These are phyloP conservation scores for Moesziomyces sp. DNA, from an alignment of 1,284 basidiomycete genomes.

Conservation along the genomic window DNA sequence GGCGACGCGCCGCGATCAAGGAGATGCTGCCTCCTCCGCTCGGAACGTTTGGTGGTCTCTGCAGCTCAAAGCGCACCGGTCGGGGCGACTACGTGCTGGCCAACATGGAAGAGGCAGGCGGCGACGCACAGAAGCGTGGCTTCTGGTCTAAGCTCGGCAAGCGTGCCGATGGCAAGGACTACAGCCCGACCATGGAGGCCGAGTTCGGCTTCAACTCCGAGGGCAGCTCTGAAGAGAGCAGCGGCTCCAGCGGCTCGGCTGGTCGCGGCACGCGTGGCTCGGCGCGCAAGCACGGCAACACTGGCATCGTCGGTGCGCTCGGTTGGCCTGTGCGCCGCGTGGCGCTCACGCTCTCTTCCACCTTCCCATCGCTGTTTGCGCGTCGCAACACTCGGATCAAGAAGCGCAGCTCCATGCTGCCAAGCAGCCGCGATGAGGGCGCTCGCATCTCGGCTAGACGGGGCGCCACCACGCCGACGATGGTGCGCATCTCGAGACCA, in stretches of 20 bases:
- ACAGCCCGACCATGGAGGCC: conserved; percentile 47
- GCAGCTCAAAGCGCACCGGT: conserved; percentile 28
- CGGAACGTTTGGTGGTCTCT: conserved; percentile 46
- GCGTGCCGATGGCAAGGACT: conserved; percentile 31
- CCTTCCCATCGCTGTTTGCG: conserved; percentile 32
- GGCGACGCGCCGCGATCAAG: conserved; percentile 43
- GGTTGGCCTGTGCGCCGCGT: conserved; percentile 41
- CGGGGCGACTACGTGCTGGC: conserved; percentile 61
- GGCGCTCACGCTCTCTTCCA: conserved; percentile 23
- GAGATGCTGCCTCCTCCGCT: conserved; percentile 54
- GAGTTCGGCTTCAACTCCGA: conserved; percentile 49
- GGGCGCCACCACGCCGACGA: conserved; percentile 31
- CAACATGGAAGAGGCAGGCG: conserved; percentile 58
- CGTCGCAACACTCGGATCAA: conserved; percentile 22
- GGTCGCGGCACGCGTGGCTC: conserved; percentile 12
- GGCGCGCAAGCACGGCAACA: conserved; percentile 20
- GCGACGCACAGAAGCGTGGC: conserved; percentile 24
- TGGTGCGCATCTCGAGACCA: conserved; percentile 37
- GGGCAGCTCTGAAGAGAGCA: conserved; percentile 49
- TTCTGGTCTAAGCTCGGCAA: conserved; percentile 47
- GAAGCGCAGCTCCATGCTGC: conserved; percentile 44
- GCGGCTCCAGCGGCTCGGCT: conserved; percentile 21
- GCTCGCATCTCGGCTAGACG: conserved; percentile 32
- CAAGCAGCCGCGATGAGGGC: conserved; percentile 23
- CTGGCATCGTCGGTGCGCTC: conserved; percentile 21